phyloP scores from a whole-genome alignment of 208 protist genomes.

The Leishmania braziliensis region DNA sequence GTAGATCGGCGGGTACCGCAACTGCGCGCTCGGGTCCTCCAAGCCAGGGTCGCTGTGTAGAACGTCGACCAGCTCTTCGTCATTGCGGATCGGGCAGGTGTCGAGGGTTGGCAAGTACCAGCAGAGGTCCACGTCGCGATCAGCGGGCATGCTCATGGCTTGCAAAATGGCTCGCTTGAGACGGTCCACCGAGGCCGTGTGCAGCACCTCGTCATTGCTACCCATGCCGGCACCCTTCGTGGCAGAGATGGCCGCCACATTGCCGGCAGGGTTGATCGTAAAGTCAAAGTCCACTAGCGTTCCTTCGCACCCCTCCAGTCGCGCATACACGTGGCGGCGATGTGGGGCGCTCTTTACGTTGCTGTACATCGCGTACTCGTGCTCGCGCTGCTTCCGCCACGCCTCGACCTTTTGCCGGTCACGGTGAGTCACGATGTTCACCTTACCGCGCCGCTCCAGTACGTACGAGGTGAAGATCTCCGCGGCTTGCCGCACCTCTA shows the following conservation, averaged over 20 bases:
- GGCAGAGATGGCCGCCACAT: constrained; percentile 13
- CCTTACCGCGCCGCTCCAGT: constrained; percentile 62
- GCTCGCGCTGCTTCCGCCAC: constrained; percentile 76
- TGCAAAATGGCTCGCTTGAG: constrained; percentile 47
- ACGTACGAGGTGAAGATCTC: constrained; percentile 88
- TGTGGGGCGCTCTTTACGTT: constrained; percentile 56
- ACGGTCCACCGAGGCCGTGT: constrained; percentile 35
- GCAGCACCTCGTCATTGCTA: not conserved
- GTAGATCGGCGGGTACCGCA: constrained; percentile 89
- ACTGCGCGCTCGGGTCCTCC: constrained; percentile 63
- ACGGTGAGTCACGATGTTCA: constrained; percentile 59
- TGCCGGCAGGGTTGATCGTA: constrained; percentile 46
- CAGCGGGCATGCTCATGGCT: constrained; percentile 60
- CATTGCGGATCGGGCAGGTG: constrained; percentile 72
- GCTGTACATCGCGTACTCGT: constrained; percentile 74
- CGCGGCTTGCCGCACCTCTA: constrained; percentile 69
- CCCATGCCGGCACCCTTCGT: not conserved
- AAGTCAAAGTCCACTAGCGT: constrained; percentile 88
- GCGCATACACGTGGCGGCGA: constrained; percentile 80
- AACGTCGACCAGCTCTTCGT: constrained; percentile 75
- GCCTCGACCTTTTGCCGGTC: constrained; percentile 58
- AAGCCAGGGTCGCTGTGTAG: constrained; percentile 84
- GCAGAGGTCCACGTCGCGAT: constrained; percentile 72
- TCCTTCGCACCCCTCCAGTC: constrained; percentile 87
- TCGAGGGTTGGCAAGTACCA: constrained; percentile 91